Evolutionary conservation across 495 filamentous ascomycete genomes (phyloP), one percentile per base, ranked within the genome.

Genomic region (Barbatosphaeria neglecta): DNA sequence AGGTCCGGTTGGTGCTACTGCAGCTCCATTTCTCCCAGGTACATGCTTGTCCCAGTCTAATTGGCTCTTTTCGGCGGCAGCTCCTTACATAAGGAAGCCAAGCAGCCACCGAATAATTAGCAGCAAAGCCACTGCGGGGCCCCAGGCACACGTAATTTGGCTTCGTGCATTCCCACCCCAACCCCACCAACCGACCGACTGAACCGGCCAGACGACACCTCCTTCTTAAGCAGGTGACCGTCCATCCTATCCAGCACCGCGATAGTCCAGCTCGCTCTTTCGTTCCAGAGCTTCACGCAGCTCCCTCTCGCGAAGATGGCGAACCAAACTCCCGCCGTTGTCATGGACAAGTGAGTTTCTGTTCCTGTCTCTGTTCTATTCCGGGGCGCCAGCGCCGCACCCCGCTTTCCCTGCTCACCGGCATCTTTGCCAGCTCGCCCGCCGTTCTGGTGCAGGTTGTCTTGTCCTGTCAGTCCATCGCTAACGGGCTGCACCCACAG

Each of bases 261-360:
- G 40, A 44, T 40, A 43, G 22, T 46, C 47, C 27, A 49, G 45
- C 47, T 52, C 31, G 37, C 41, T 41, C 47, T 55, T 56, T 58
- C 54, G 49, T 45, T 52, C 52, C 50, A 47, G 51, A 45, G 17
- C 16, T 35, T 35, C 2, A n/a, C 4, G 16, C 16, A 35, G 31
- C 31, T 35, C 31, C 16, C 18, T 20, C 48, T 44, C 45, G 53
- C 59, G 55, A 60, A 59, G 60, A 98, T 98, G 92, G 87, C 92
- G 54, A 82, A 81, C 72, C 89, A 96, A 82, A 97, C 92, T 61
- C 92, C 92, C 52, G 92, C 92, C 84, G 93, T 98, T 95, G 92
- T 98, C 87, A 98, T 98, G 87, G 92, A 98, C 92, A 98, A 98
- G 92, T 98, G 82, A 57, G 92, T 77, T 48, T 49, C n/a, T n/a